phyloP scores from a whole-genome alignment of 345 rosid genomes.

The Raphanus sativus region DNA sequence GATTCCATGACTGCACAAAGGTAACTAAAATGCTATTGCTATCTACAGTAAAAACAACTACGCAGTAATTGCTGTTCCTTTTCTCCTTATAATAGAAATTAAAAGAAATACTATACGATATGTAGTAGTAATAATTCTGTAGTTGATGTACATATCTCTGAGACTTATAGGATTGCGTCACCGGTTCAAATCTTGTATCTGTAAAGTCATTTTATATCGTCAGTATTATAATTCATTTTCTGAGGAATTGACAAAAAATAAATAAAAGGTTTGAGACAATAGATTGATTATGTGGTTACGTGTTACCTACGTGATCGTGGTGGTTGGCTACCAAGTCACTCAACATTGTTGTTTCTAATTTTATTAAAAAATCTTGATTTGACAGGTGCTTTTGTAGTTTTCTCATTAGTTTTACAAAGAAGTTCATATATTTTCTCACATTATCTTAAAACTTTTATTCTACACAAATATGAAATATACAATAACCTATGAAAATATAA shows the following conservation, averaged over 20 bases:
- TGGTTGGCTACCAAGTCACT: conserved; percentile 27
- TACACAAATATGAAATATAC: not conserved
- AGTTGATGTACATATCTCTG: not conserved
- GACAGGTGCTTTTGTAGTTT: not conserved
- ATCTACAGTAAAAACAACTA: not conserved
- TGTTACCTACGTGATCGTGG: conserved; percentile 13
- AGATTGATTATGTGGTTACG: conserved; percentile 10
- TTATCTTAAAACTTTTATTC: conserved; percentile 1
- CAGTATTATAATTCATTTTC: not conserved
- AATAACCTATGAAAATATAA: not conserved
- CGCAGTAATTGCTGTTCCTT: not conserved
- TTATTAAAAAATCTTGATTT: conserved; percentile 2
- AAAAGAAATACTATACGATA: not conserved
- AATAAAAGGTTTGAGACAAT: not conserved
- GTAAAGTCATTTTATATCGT: not conserved
- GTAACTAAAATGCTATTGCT: not conserved
- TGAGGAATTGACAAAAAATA: not conserved
- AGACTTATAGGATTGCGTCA: not conserved
- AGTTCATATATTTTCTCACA: not conserved
- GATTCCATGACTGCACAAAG: not conserved
- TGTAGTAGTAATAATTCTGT: not conserved
- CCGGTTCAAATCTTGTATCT: not conserved
- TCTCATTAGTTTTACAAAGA: not conserved
- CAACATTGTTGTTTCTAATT: conserved; percentile 16
- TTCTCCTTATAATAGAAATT: not conserved